phyloP scores from a whole-genome alignment of 371 early-diverging fungal genomes.

The Coemansia sp. region DNA sequence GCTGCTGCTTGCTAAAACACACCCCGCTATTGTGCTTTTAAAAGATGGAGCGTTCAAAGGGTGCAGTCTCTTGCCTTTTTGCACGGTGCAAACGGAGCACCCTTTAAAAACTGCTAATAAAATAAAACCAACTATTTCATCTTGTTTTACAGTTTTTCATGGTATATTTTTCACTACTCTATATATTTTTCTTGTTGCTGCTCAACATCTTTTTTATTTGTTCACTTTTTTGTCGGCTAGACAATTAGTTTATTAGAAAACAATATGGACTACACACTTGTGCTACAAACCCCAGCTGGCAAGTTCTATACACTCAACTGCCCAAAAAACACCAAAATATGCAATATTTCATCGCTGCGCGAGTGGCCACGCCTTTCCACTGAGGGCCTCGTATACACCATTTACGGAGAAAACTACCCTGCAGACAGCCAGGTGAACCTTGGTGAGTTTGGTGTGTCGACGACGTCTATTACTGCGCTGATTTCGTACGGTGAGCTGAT shows the following conservation, averaged over 20 bases:
- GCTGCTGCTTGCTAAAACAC: background rate
- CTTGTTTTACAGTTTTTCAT: background rate
- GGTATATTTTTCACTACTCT: background rate
- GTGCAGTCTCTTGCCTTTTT: background rate
- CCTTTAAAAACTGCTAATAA: background rate
- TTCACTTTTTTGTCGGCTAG: background rate
- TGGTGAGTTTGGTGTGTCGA: background rate
- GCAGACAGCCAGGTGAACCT: background rate
- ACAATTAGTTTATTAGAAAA: background rate
- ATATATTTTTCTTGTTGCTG: background rate
- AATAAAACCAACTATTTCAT: background rate
- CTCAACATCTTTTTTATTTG: background rate
- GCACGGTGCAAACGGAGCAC: background rate
- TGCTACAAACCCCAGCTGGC: background rate
- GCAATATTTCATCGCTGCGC: background rate
- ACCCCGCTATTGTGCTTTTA: background rate
- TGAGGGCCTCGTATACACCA: background rate
- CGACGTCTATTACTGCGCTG: background rate
- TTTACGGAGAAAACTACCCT: background rate
- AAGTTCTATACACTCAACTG: background rate
- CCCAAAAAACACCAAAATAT: background rate
- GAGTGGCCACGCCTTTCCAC: background rate
- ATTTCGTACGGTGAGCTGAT: background rate
- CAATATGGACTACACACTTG: background rate
- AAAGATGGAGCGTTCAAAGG: background rate